phyloP scores from a whole-genome alignment of 164 flowering plant species.

The Cinnamomum micranthum region DNA sequence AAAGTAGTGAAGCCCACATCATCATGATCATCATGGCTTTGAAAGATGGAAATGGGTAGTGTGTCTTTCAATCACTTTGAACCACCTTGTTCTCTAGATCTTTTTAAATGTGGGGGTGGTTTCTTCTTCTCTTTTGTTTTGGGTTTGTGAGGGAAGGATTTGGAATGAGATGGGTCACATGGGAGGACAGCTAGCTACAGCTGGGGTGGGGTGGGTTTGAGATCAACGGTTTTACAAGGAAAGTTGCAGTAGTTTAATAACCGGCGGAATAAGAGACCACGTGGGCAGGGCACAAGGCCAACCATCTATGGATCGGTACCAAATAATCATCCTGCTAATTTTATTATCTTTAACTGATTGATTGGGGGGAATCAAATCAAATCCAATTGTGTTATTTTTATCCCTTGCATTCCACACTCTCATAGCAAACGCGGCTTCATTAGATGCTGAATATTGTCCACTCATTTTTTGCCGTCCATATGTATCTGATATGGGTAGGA shows the following conservation, averaged over 20 bases:
- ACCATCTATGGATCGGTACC: too few relatives aligned
- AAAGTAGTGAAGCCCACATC: not conserved
- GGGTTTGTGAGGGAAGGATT: not conserved
- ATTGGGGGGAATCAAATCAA: too few relatives aligned
- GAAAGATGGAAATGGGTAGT: not conserved
- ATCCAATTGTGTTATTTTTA: too few relatives aligned
- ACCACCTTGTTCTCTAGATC: not conserved
- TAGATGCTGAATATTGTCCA: too few relatives aligned
- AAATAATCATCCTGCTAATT: too few relatives aligned
- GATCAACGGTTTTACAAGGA: conserved; percentile 42
- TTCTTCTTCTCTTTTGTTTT: not conserved
- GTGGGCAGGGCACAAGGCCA: conserved; percentile 24
- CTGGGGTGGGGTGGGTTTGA: conserved; percentile 30
- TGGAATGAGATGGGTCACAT: conserved; percentile 50
- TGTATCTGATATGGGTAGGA: too few relatives aligned
- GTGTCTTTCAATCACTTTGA: not conserved
- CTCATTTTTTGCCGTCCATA: too few relatives aligned
- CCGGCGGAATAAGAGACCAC: conserved; percentile 68
- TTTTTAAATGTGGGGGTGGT: not conserved
- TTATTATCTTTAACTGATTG: too few relatives aligned
- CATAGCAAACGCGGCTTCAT: too few relatives aligned
- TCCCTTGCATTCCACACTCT: too few relatives aligned
- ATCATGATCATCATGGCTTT: not conserved
- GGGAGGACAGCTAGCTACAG: conserved; percentile 87
- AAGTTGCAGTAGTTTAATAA: conserved; percentile 41